Evolutionary conservation across 306 rosid genomes (phyloP).

Genomic region (Quercus suber): DNA sequence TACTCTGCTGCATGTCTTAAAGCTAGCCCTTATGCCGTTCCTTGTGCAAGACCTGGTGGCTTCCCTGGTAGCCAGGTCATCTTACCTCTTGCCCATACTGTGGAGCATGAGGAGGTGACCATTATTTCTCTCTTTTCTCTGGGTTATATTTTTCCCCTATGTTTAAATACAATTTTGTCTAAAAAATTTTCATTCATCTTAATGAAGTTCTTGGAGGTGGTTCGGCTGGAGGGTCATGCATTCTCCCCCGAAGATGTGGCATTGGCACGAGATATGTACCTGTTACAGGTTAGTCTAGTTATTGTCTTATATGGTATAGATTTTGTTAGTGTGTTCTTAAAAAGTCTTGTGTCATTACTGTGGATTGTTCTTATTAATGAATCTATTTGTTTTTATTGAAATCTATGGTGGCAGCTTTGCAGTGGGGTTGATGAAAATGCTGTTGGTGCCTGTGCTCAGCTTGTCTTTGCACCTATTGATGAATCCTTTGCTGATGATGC

Average conservation of each 20-base stretch:
- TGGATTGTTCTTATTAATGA: not conserved
- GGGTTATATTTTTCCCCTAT: not conserved
- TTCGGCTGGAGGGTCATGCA: constrained; percentile 96
- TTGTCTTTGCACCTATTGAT: constrained; percentile 95
- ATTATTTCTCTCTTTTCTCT: not conserved
- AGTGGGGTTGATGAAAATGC: constrained; percentile 91
- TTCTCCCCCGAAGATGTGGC: constrained; percentile 86
- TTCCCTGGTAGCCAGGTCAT: constrained; percentile 89
- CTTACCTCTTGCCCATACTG: constrained; percentile 85
- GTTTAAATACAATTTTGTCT: not conserved
- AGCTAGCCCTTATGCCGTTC: constrained; percentile 82
- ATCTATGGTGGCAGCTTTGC: constrained; percentile 57
- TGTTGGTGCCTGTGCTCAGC: constrained; percentile 89
- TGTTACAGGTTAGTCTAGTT: constrained; percentile 61
- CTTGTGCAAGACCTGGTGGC: constrained; percentile 83
- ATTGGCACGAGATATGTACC: constrained; percentile 85
- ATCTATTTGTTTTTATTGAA: not conserved
- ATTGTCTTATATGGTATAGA: not conserved
- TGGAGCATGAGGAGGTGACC: constrained; percentile 89
- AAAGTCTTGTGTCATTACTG: not conserved
- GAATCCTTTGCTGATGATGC: constrained; percentile 98
- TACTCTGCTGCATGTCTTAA: constrained; percentile 87
- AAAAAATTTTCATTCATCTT: not conserved
- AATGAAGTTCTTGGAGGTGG: constrained; percentile 87
- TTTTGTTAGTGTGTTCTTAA: not conserved